These are phyloP conservation scores for Suzukiozyma palmioleophila DNA, from an alignment of 1,139 yeast genomes.

Conservation along the genomic window DNA sequence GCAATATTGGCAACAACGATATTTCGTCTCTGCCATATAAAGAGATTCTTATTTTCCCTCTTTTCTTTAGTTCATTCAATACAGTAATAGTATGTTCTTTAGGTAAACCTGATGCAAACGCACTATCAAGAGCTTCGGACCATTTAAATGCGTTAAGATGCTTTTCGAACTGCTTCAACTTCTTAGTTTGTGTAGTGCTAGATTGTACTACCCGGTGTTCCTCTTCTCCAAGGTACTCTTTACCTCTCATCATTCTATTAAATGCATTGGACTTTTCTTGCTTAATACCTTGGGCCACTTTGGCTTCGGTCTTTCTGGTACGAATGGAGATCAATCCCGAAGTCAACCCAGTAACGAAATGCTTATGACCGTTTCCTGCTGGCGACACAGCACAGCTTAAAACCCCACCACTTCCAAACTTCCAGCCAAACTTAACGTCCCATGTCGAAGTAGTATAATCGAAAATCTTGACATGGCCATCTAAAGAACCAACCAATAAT, in stretches of 20 bases:
- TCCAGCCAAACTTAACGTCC: constrained; percentile 97
- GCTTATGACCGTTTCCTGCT: constrained; percentile 56
- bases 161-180: constrained; percentile 76
- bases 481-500: constrained; percentile 86
- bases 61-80: constrained; percentile 73
- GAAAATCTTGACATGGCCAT: constrained; percentile 94
- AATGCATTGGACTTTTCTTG: constrained; percentile 48
- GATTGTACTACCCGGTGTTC: constrained; percentile 72
- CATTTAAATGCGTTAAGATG: constrained; percentile 84
- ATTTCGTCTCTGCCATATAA: constrained; percentile 81
- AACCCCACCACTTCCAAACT: constrained; percentile 84
- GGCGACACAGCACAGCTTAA: constrained; percentile 89
- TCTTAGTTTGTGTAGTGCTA: constrained; percentile 47
- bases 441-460: constrained; percentile 71
- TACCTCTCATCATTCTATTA: constrained; percentile 82
- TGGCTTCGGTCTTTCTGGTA: constrained; percentile 72
- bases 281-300: constrained; percentile 48
- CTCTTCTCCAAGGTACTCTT: constrained; percentile 85
- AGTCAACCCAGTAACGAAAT: constrained; percentile 90
- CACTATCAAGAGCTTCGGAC: constrained; percentile 88
- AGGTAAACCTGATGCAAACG: constrained; percentile 72
- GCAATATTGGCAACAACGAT: constrained; percentile 75
- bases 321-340: constrained; percentile 86
- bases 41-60: constrained; percentile 83
- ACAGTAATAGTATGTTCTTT: constrained; percentile 78